Percentiles rank a stretch among this genome's conserved stretches.
phyloP scores from a whole-genome alignment of 306 rosid species.

The Canavalia ensiformis region DNA sequence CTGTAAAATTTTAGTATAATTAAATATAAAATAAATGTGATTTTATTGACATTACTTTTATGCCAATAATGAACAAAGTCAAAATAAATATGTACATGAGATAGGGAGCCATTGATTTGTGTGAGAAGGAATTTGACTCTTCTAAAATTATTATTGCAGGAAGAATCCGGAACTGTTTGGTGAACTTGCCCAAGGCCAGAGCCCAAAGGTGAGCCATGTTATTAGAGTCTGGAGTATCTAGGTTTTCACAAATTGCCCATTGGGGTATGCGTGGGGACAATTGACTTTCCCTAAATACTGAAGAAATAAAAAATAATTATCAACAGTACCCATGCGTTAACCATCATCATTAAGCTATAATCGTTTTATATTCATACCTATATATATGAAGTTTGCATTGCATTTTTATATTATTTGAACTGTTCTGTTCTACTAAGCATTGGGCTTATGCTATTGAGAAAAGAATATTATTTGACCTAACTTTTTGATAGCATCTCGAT shows the following conservation, averaged over 20 bases:
- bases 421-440: background rate
- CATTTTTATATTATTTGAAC: background rate
- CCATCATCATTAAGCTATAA: background rate
- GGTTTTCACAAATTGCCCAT: background rate
- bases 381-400: background rate
- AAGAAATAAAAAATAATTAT: background rate
- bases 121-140: too few species aligned
- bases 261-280: background rate
- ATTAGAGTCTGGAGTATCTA: background rate
- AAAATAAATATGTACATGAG: too few species aligned
- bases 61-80: too few species aligned
- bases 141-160: slow-evolving; percentile 53
- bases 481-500: too few species aligned
- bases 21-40: too few species aligned
- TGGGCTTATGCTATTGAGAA: background rate
- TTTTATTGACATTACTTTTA: too few species aligned
- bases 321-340: slow-evolving; percentile 2
- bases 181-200: slow-evolving; percentile 77
- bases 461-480: too few species aligned
- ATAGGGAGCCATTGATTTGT: too few species aligned
- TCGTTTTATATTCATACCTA: background rate
- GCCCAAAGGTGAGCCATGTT: slow-evolving; percentile 75
- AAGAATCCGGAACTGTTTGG: slow-evolving; percentile 69
- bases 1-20: too few species aligned
- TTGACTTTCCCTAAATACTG: background rate